A percentile compares a stretch with the other conserved stretches of the same genome.
phyloP scores from a whole-genome alignment of 1,284 basidiomycete species.

The Leccinum cinnamomeum region DNA sequence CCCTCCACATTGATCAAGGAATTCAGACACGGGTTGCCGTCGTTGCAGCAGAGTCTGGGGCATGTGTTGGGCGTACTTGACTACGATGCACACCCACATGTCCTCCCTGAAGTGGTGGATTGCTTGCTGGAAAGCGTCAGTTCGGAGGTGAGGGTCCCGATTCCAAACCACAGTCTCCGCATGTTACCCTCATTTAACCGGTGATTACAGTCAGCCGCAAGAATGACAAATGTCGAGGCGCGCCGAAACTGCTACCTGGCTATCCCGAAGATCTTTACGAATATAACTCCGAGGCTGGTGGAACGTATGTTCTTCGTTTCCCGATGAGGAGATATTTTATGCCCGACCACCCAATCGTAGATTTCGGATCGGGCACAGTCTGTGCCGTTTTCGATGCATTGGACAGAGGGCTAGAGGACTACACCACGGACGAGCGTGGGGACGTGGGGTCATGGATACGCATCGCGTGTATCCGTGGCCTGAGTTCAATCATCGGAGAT shows the following conservation, averaged over 20 bases:
- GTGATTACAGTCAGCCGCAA: slow-evolving; percentile 43
- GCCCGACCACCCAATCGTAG: slow-evolving; percentile 36
- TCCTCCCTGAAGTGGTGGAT: slow-evolving; percentile 50
- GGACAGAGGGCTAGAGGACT: slow-evolving; percentile 78
- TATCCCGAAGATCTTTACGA: slow-evolving; percentile 56
- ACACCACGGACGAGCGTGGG: slow-evolving; percentile 91
- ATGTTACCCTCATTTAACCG: slow-evolving; percentile 24
- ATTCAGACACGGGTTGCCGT: slow-evolving; percentile 52
- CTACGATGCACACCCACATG: slow-evolving; percentile 57
- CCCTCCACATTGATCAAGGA: slow-evolving; percentile 64
- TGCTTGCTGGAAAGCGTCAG: slow-evolving; percentile 64
- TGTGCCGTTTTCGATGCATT: slow-evolving; percentile 52
- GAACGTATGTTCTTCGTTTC: slow-evolving; percentile 42
- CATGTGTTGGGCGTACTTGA: slow-evolving; percentile 72
- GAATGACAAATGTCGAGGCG: slow-evolving; percentile 58
- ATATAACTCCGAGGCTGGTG: slow-evolving; percentile 44
- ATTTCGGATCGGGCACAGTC: slow-evolving; percentile 45
- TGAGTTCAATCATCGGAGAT: slow-evolving; percentile 50
- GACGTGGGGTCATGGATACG: slow-evolving; percentile 98
- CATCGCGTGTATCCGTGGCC: slow-evolving; percentile 66
- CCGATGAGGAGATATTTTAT: slow-evolving; percentile 16
- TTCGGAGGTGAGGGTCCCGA: slow-evolving; percentile 45
- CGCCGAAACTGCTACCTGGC: slow-evolving; percentile 72
- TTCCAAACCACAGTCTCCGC: slow-evolving; percentile 21
- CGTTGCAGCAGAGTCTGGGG: slow-evolving; percentile 76